phyloP scores from a whole-genome alignment of 73 alveolate genomes.

The Tetrahymena borealis region DNA sequence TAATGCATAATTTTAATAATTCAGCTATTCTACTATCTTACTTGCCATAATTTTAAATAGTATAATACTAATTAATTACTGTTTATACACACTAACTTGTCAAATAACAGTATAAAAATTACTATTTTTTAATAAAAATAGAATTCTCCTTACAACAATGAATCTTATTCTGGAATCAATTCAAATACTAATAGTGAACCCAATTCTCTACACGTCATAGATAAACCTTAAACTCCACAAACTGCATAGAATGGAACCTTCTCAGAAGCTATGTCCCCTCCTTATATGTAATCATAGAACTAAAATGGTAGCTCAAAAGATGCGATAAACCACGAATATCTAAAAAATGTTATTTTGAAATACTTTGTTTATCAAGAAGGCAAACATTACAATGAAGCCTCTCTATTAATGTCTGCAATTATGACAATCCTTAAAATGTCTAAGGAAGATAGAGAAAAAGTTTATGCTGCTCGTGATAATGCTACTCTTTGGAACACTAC shows the following conservation, averaged over 20 bases:
- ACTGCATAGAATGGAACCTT: not conserved
- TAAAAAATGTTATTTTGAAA: conserved; percentile 19
- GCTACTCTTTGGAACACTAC: not conserved
- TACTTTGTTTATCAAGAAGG: conserved; percentile 32
- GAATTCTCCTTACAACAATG: too few species aligned
- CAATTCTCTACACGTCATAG: not conserved
- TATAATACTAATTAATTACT: too few species aligned
- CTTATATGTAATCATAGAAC: not conserved
- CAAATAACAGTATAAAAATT: too few species aligned
- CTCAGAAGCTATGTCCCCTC: not conserved
- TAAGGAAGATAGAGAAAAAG: conserved; percentile 29
- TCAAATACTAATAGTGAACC: not conserved
- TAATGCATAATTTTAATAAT: too few species aligned
- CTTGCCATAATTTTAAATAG: too few species aligned
- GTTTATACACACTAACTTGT: too few species aligned
- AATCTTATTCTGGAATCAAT: too few species aligned
- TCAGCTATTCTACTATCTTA: too few species aligned
- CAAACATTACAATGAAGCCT: conserved; percentile 26
- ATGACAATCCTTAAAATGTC: conserved; percentile 35
- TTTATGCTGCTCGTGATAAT: not conserved
- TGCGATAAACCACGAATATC: conserved; percentile 9
- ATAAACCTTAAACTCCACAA: not conserved
- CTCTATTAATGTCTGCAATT: conserved; percentile 26
- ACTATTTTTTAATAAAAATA: too few species aligned
- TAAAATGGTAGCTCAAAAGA: not conserved